A percentile compares a stretch with the other conserved stretches of the same genome.
phyloP scores from a whole-genome alignment of 768 basidiomycete genomes.

The Amanita inopinata region DNA sequence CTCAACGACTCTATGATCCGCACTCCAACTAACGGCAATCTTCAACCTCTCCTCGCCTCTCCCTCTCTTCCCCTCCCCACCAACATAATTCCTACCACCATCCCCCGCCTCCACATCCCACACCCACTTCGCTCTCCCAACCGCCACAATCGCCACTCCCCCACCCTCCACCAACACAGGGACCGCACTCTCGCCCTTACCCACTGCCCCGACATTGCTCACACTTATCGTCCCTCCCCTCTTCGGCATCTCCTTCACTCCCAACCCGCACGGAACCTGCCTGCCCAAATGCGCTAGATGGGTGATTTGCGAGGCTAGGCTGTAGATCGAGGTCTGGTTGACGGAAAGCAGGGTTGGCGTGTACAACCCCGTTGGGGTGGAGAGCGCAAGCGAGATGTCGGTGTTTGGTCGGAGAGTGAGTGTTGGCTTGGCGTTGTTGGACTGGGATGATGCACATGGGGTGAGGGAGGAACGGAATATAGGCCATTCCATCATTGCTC shows the following conservation, averaged over 20 bases:
- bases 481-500: slow-evolving; percentile 78
- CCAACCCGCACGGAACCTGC: slow-evolving; percentile 55
- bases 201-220: slow-evolving; percentile 78
- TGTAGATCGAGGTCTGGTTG: slow-evolving; percentile 47
- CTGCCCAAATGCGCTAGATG: slow-evolving; percentile 58
- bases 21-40: slow-evolving; percentile 71
- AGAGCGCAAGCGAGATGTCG: slow-evolving; percentile 70
- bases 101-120: slow-evolving; percentile 51
- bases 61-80: slow-evolving; percentile 13
- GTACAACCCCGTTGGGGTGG: slow-evolving; percentile 76
- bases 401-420: slow-evolving; percentile 64
- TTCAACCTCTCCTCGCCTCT: slow-evolving; percentile 44
- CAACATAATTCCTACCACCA: slow-evolving; percentile 24
- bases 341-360: slow-evolving; percentile 59
- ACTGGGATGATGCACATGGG: slow-evolving; percentile 17
- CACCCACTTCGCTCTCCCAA: slow-evolving; percentile 71
- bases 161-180: slow-evolving; percentile 78
- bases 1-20: slow-evolving; percentile 82
- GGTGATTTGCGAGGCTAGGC: slow-evolving; percentile 49
- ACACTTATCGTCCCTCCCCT: slow-evolving; percentile 75
- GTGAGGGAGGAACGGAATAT: slow-evolving; percentile 72
- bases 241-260: slow-evolving; percentile 59
- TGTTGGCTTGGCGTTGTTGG: slow-evolving; percentile 39
- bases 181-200: slow-evolving; percentile 55
- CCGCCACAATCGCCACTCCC: slow-evolving; percentile 76